These are phyloP conservation scores for Fusarium sororula DNA, from an alignment of 2,329 filamentous ascomycete genomes.

Conservation along the genomic window DNA sequence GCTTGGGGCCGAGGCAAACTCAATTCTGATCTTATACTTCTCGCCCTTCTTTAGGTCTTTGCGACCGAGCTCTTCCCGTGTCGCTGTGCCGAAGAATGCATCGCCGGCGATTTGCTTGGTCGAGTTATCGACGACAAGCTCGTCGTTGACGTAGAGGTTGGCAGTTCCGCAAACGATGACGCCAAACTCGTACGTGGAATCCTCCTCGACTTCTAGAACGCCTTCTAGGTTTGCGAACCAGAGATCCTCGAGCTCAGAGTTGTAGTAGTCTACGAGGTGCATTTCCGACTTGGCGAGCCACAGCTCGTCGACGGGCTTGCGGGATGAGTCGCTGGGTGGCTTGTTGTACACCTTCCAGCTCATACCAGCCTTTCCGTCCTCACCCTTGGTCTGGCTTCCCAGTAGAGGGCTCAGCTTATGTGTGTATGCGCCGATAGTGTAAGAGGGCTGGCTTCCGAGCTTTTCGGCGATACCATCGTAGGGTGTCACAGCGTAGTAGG, in stretches of 20 bases:
- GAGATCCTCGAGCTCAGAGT: conserved; percentile 62
- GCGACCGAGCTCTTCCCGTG: conserved; percentile 68
- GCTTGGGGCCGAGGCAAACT: conserved; percentile 68
- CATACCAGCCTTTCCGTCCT: conserved; percentile 65
- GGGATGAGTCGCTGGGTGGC: conserved; percentile 56
- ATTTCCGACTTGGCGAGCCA: conserved; percentile 59
- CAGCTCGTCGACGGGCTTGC: conserved; percentile 62
- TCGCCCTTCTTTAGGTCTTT: conserved; percentile 67
- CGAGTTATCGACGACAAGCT: conserved; percentile 71
- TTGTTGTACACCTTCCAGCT: conserved; percentile 71
- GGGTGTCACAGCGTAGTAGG: conserved; percentile 76
- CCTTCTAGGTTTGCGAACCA: conserved; percentile 72
- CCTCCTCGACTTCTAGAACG: conserved; percentile 66
- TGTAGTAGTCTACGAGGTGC: conserved; percentile 59
- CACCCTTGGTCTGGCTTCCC: conserved; percentile 60
- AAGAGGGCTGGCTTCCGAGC: conserved; percentile 55
- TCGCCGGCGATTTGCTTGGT: conserved; percentile 70
- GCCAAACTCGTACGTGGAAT: conserved; percentile 71
- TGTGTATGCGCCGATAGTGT: conserved; percentile 70
- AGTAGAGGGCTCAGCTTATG: conserved; percentile 71
- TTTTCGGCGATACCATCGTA: conserved; percentile 73
- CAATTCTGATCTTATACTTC: conserved; percentile 66
- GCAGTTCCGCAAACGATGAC: conserved; percentile 72
- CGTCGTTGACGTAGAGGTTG: conserved; percentile 70
- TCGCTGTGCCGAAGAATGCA: conserved; percentile 72